These are phyloP conservation scores for Candida hispaniensis DNA, from an alignment of 805 yeast genomes.

Conservation along the genomic window DNA sequence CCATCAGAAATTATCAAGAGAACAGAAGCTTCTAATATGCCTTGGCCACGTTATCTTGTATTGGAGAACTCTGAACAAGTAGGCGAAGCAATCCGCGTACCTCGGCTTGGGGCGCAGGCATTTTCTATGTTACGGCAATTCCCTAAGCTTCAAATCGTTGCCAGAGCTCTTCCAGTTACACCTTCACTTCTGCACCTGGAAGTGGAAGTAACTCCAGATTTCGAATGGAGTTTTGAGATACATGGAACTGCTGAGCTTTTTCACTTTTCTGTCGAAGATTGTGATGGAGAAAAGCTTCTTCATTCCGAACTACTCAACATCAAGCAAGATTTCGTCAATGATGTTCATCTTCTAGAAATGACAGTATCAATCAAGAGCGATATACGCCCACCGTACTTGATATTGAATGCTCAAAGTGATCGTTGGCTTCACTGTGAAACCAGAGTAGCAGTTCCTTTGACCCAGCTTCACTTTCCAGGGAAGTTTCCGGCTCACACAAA, in stretches of 20 bases:
- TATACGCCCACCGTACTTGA: constrained; percentile 59
- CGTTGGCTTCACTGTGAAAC: constrained; percentile 77
- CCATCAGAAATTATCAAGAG: constrained; percentile 61
- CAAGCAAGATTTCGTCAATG: constrained; percentile 37
- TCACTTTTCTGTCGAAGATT: constrained; percentile 64
- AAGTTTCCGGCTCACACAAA: constrained; percentile 54
- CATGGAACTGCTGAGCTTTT: constrained; percentile 64
- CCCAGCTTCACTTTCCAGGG: constrained; percentile 45
- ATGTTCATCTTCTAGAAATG: constrained; percentile 51
- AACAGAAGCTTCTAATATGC: constrained; percentile 70
- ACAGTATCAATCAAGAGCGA: constrained; percentile 49
- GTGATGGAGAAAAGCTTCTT: constrained; percentile 69
- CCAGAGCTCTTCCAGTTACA: constrained; percentile 68
- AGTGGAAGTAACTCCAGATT: constrained; percentile 55
- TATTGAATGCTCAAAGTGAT: constrained; percentile 63
- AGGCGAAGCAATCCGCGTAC: constrained; percentile 69
- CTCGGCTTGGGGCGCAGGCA: constrained; percentile 44
- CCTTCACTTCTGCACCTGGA: constrained; percentile 54
- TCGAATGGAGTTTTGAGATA: constrained; percentile 61
- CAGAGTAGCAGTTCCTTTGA: constrained; percentile 49
- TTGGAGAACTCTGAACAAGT: constrained; percentile 61
- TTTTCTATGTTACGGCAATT: constrained; percentile 55
- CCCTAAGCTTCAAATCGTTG: constrained; percentile 53
- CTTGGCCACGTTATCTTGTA: constrained; percentile 69
- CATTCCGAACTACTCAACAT: constrained; percentile 46